These are phyloP conservation scores for Pyrenochaeta sp. DNA, from an alignment of 2,329 filamentous ascomycete species.

Conservation along the genomic window DNA sequence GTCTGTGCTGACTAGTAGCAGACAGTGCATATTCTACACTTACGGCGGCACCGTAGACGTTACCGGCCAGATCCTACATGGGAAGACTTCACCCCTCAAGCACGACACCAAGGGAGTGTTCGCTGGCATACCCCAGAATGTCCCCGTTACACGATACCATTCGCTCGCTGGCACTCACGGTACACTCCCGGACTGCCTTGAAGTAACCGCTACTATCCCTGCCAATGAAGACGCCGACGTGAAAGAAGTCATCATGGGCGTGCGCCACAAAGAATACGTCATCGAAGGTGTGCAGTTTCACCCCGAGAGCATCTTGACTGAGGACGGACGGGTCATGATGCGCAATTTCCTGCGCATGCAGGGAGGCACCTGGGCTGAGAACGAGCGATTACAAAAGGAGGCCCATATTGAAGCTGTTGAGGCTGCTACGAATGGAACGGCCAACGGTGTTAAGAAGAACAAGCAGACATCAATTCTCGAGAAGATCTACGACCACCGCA, in stretches of 20 bases:
- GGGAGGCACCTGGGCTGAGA: slow-evolving; percentile 91
- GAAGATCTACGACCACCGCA: slow-evolving; percentile 86
- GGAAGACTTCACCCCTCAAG: slow-evolving; percentile 89
- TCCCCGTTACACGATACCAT: slow-evolving; percentile 94
- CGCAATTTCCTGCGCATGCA: slow-evolving; percentile 89
- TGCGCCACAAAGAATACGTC: slow-evolving; percentile 88
- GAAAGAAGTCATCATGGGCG: slow-evolving; percentile 93
- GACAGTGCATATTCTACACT: slow-evolving; percentile 93
- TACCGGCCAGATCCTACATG: slow-evolving; percentile 95
- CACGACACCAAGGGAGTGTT: slow-evolving; percentile 96
- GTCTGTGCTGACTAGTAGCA: slow-evolving; percentile 42
- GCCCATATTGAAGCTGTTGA: slow-evolving; percentile 45
- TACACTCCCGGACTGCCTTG: slow-evolving; percentile 83
- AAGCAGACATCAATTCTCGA: slow-evolving; percentile 89
- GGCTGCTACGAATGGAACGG: slow-evolving; percentile 29
- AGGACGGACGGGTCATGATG: slow-evolving; percentile 87
- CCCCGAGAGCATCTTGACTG: slow-evolving; percentile 94
- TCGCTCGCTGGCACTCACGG: slow-evolving; percentile 91
- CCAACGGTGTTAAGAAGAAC: slow-evolving; percentile 43
- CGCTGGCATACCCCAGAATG: slow-evolving; percentile 75
- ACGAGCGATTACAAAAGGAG: slow-evolving; percentile 63
- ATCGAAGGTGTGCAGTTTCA: slow-evolving; percentile 99
- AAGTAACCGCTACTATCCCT: slow-evolving; percentile 87
- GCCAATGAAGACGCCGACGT: slow-evolving; percentile 75
- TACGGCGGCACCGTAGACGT: slow-evolving; percentile 92